Percentiles rank a stretch among this genome's conserved stretches.
Evolutionary conservation across 352 stramenopile genomes (phyloP).

Genomic region (Globisporangium heterothallicum): DNA sequence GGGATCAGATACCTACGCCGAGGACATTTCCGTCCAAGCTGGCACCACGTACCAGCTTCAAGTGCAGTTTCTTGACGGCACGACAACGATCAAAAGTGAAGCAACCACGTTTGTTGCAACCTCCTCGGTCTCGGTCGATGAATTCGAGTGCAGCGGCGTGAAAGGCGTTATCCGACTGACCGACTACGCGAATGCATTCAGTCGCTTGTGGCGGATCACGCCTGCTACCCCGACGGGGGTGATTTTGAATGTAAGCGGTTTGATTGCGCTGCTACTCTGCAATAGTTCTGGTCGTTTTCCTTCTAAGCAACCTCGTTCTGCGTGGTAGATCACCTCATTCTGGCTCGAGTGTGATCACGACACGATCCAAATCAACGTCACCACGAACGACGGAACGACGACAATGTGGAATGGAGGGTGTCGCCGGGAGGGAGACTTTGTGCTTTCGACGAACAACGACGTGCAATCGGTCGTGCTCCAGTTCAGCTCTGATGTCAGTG

Average conservation of each 20-base stretch:
- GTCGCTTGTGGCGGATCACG: slow-evolving; percentile 36
- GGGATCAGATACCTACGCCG: slow-evolving; percentile 22
- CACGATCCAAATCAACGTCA: slow-evolving; percentile 23
- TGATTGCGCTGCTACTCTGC: too few relatives aligned
- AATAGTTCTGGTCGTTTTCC: too few relatives aligned
- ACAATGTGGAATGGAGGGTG: slow-evolving; percentile 51
- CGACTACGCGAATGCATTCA: slow-evolving; percentile 30
- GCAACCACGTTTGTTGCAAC: slow-evolving; percentile 15
- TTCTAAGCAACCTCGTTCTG: too few relatives aligned
- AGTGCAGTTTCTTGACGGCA: slow-evolving; percentile 18
- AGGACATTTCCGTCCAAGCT: slow-evolving; percentile 24
- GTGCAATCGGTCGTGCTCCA: slow-evolving; percentile 30
- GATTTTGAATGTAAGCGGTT: slow-evolving; percentile 30
- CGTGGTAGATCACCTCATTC: slow-evolving; percentile 33
- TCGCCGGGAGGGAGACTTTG: slow-evolving; percentile 32
- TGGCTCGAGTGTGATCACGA: slow-evolving; percentile 62
- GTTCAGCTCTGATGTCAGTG: slow-evolving; percentile 37
- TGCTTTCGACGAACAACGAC: slow-evolving; percentile 19
- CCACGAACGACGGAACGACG: slow-evolving; percentile 4
- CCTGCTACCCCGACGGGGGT: slow-evolving; percentile 17
- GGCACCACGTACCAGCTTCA: slow-evolving; percentile 30
- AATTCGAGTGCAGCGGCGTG: slow-evolving; percentile 24
- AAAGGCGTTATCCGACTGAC: slow-evolving; percentile 31
- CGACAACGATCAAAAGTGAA: slow-evolving; percentile 24
- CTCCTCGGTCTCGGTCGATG: slow-evolving; percentile 4